Base-by-base conservation (phyloP, 1,139 yeast species). In the Magnusiomyces sp. region DNA sequence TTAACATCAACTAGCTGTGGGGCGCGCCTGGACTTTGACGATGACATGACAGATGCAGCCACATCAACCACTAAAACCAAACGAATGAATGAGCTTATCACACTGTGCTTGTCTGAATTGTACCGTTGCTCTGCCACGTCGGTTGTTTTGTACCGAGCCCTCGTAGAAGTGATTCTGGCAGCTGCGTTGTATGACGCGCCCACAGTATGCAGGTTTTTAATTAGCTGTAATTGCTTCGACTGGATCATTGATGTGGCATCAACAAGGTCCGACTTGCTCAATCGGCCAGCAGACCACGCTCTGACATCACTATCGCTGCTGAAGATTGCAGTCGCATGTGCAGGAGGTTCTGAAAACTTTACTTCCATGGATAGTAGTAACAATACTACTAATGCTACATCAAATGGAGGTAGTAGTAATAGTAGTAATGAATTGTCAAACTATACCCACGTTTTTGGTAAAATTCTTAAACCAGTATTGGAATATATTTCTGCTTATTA, bases 241-340 rank as follows among this genome's bases (percentile, higher is more conserved):
- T 42, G 45, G 45, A 19, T 42, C n/a, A 32, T 42, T 4, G 38
- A 42, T 10, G 29, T 42, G 14, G 29, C 45, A 9, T 20, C 32
- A 5, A 31, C 38, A 20, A 20, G 38, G 5, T 16, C 27, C 29
- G 37, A 32, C 29, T 7, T 42, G 14, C 31, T 42, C 37, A 32
- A 42, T 17, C 14, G 45, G 10, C 29, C 45, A 2, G 32, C 32
- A 10, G 45, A 42, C 20, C 32, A 42, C 10, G 45, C 45, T 14
- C 14, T 42, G 10, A 37, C 38, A 5, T 36, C 38, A 4, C 14
- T 42, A 5, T 17, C 45, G 5, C 20, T 42, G 37, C 29, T 42
- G 13, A 42, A 42, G 29, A 42, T 42, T 10, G 45, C 45, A n/a
- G 45, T 16, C 1, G 45, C 45, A 7, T 42, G 45, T 19, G 32